A percentile compares a stretch with the other conserved stretches of the same genome.
Conservation (phyloP, 1,139 yeast genomes). For the Candida tetrigidarum region DNA sequence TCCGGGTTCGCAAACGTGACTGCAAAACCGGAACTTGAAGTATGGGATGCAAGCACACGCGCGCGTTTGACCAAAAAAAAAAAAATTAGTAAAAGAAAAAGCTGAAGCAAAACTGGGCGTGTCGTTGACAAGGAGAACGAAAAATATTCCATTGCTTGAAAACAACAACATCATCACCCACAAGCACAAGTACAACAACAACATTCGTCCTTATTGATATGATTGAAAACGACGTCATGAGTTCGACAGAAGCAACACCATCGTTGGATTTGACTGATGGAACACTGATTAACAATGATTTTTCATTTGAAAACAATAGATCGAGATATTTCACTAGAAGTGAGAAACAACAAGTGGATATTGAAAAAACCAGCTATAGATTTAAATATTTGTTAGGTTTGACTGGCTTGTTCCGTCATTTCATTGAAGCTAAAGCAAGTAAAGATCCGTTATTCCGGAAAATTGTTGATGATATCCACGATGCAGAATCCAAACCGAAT, state of each 20-base stretch:
- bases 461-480: conserved; percentile 45
- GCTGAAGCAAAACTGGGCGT: background rate
- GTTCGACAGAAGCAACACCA: conserved; percentile 20
- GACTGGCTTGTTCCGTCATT: conserved; percentile 70
- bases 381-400: conserved; percentile 68
- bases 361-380: conserved; percentile 60
- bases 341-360: conserved; percentile 52
- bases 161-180: background rate
- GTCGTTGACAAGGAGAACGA: conserved; percentile 1
- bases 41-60: too few relatives aligned
- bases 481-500: conserved; percentile 25
- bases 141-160: background rate
- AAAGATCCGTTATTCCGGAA: conserved; percentile 61
- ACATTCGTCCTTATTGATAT: too few relatives aligned
- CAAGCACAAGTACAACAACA: too few relatives aligned
- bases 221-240: conserved; percentile 2
- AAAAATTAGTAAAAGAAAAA: background rate
- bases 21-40: background rate
- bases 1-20: too few relatives aligned
- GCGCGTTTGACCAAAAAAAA: background rate
- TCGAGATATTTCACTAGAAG: conserved; percentile 50
- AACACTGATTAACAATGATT: conserved; percentile 11
- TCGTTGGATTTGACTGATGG: conserved; percentile 23
- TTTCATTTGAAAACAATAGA: conserved; percentile 21
- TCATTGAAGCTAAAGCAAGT: conserved; percentile 67